Percentiles rank a stretch among this genome's conserved stretches.
Conservation (phyloP, 2,329 filamentous ascomycete genomes). For the Colletotrichum camelliae region DNA sequence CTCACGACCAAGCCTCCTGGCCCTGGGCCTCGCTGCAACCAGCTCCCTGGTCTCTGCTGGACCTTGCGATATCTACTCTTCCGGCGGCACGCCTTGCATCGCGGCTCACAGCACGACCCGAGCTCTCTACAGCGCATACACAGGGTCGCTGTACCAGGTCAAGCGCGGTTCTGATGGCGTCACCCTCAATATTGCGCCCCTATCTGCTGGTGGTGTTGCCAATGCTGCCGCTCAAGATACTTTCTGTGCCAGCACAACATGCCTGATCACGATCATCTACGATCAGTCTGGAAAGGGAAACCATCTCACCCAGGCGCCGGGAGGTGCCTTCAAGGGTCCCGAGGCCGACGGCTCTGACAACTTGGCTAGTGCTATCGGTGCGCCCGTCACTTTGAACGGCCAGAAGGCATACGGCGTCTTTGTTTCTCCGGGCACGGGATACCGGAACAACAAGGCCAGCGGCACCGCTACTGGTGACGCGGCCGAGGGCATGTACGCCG, state of each 20-base stretch:
- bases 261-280: constrained; percentile 68
- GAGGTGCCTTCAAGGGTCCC: constrained; percentile 62
- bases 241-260: constrained; percentile 67
- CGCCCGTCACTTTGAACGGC: constrained; percentile 65
- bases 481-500: constrained; percentile 65
- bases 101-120: constrained; percentile 71
- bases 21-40: constrained; percentile 38
- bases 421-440: constrained; percentile 65
- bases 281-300: constrained; percentile 69
- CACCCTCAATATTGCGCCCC: constrained; percentile 53
- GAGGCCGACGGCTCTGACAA: constrained; percentile 64
- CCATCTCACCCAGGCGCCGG: constrained; percentile 66
- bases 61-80: constrained; percentile 67
- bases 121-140: constrained; percentile 61
- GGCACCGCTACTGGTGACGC: constrained; percentile 61
- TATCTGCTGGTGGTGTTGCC: constrained; percentile 65
- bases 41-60: constrained; percentile 52
- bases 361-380: constrained; percentile 62
- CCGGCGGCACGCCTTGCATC: constrained; percentile 65
- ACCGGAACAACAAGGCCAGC: constrained; percentile 61
- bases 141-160: constrained; percentile 63
- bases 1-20: constrained; percentile 4
- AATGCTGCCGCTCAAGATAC: constrained; percentile 64
- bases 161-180: constrained; percentile 56
- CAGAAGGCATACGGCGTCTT: constrained; percentile 70